phyloP scores from a whole-genome alignment of 2,329 filamentous ascomycete genomes.

The Paracoccidioides lutzii region DNA sequence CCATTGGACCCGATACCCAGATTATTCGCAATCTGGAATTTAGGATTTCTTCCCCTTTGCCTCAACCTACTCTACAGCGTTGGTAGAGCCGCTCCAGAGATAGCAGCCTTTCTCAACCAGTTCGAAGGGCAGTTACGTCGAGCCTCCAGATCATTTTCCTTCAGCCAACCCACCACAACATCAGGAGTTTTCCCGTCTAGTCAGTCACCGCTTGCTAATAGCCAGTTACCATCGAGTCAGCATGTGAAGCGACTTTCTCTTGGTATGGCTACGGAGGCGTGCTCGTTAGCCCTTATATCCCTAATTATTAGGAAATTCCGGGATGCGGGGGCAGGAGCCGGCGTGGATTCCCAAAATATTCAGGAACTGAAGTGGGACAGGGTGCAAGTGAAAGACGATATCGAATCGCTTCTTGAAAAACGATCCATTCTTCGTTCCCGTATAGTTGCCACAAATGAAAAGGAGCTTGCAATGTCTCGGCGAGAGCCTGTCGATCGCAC shows the following conservation, averaged over 20 bases:
- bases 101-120: constrained; percentile 76
- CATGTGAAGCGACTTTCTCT: constrained; percentile 51
- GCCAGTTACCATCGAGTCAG: constrained; percentile 17
- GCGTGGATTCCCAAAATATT: constrained; percentile 49
- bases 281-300: constrained; percentile 64
- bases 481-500: constrained; percentile 29
- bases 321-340: constrained; percentile 49
- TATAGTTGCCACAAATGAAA: constrained; percentile 58
- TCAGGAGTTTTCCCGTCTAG: neutral
- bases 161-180: constrained; percentile 32
- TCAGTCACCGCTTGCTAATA: constrained; percentile 11
- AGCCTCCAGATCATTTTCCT: constrained; percentile 58
- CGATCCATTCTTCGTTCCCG: constrained; percentile 57
- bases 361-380: constrained; percentile 64
- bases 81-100: constrained; percentile 67
- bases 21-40: constrained; percentile 80
- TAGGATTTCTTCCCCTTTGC: constrained; percentile 74
- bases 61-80: constrained; percentile 78
- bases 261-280: constrained; percentile 60
- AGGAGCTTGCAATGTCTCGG: constrained; percentile 52
- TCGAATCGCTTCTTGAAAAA: constrained; percentile 66
- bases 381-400: constrained; percentile 59
- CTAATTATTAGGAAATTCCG: constrained; percentile 57
- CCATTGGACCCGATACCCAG: constrained; percentile 66
- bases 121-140: constrained; percentile 67